phyloP scores from a whole-genome alignment of 1,139 yeast genomes.

The Lodderomyces oxycetoniae region DNA sequence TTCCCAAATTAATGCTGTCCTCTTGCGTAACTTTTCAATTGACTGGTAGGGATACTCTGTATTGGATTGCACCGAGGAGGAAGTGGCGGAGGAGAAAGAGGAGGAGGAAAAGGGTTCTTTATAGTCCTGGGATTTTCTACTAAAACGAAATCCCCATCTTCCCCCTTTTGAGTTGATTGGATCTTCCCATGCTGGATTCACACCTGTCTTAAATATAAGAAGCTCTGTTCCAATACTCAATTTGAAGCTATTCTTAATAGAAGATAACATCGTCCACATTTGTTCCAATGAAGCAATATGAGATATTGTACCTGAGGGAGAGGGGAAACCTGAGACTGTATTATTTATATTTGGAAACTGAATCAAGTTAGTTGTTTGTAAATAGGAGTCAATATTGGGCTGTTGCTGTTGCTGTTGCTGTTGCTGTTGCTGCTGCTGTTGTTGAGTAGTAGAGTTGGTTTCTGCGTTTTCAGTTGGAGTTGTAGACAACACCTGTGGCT shows the following conservation, averaged over 20 bases:
- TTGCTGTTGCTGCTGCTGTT: slow-evolving; percentile 4
- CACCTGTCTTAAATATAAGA: slow-evolving; percentile 58
- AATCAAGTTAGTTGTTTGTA: slow-evolving; percentile 40
- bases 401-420: slow-evolving; percentile 4
- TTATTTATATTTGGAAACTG: slow-evolving; percentile 25
- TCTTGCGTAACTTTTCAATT: slow-evolving; percentile 24
- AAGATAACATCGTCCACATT: slow-evolving; percentile 52
- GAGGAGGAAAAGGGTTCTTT: background rate
- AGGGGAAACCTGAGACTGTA: background rate
- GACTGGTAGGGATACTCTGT: slow-evolving; percentile 2
- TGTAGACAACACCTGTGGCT: too few species aligned
- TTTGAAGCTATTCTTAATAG: slow-evolving; percentile 44
- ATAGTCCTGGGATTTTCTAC: slow-evolving; percentile 20
- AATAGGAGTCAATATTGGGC: slow-evolving; percentile 36
- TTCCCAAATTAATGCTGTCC: slow-evolving; percentile 51
- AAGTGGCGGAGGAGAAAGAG: background rate
- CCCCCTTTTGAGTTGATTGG: slow-evolving; percentile 62
- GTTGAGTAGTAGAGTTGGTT: background rate
- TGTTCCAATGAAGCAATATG: slow-evolving; percentile 54
- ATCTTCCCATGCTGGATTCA: slow-evolving; percentile 71
- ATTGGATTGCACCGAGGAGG: background rate
- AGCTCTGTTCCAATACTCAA: slow-evolving; percentile 54
- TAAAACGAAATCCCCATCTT: slow-evolving; percentile 58
- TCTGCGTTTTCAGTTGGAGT: too few species aligned
- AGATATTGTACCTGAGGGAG: slow-evolving; percentile 18